These are phyloP conservation scores for Epichloe sibirici DNA, from an alignment of 2,329 filamentous ascomycete genomes.

Conservation along the genomic window DNA sequence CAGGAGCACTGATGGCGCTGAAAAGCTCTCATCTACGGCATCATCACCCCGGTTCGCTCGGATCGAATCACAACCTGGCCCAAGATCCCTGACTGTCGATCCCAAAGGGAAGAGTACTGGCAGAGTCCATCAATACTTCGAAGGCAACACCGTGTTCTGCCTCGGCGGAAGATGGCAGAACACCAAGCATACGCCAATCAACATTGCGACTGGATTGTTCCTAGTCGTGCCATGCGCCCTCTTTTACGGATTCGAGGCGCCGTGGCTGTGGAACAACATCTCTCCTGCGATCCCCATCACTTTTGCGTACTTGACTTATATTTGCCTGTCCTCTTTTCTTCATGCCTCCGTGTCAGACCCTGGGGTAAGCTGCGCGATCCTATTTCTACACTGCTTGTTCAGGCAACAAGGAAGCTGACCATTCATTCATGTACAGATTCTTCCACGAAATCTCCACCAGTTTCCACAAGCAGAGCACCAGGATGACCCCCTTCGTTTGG, in stretches of 20 bases:
- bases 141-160: slow-evolving; percentile 86
- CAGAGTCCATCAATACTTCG: slow-evolving; percentile 83
- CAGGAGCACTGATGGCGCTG: slow-evolving; percentile 53
- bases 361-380: slow-evolving; percentile 51
- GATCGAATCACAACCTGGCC: slow-evolving; percentile 23
- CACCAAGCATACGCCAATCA: slow-evolving; percentile 75
- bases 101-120: slow-evolving; percentile 27
- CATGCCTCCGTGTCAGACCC: slow-evolving; percentile 89
- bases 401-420: not conserved
- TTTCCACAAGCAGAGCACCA: slow-evolving; percentile 66
- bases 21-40: slow-evolving; percentile 71
- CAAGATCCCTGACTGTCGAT: slow-evolving; percentile 10
- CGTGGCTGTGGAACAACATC: slow-evolving; percentile 75
- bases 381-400: no score
- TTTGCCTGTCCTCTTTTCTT: slow-evolving; percentile 86
- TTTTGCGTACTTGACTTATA: slow-evolving; percentile 83
- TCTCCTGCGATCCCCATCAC: slow-evolving; percentile 80
- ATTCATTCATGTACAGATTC: slow-evolving; percentile 45
- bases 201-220: slow-evolving; percentile 71
- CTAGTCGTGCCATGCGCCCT: slow-evolving; percentile 68
- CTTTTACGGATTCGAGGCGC: slow-evolving; percentile 76
- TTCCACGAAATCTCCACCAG: slow-evolving; percentile 82
- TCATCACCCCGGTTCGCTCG: slow-evolving; percentile 57
- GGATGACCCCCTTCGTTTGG: slow-evolving; percentile 70
- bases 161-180: slow-evolving; percentile 80